Percentiles rank a stretch among this genome's conserved stretches.
Conservation (phyloP, 176 grass and related monocot genomes). For the Dactylis glomerata region DNA sequence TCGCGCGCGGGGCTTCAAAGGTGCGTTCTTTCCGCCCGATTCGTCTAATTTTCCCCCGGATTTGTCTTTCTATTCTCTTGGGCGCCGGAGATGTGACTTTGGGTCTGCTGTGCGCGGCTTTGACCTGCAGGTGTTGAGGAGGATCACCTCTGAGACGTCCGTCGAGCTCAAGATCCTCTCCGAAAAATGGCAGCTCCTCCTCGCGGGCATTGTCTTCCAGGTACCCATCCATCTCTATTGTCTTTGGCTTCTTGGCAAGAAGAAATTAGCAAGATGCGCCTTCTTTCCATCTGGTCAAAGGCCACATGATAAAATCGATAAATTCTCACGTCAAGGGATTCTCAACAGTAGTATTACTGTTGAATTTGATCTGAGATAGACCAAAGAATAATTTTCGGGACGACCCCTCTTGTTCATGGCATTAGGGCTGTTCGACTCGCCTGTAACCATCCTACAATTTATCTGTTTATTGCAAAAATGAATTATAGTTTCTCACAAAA, state of each 20-base stretch:
- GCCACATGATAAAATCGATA: neutral
- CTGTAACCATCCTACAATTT: neutral
- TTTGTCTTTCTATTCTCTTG: neutral
- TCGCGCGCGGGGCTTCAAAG: slow-evolving; percentile 75
- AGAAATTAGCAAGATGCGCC: neutral
- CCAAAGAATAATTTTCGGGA: neutral
- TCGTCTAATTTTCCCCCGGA: neutral
- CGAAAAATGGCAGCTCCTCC: slow-evolving; percentile 84
- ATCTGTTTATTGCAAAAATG: neutral
- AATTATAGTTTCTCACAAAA: neutral
- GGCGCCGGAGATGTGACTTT: neutral
- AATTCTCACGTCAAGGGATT: neutral
- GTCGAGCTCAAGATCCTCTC: slow-evolving; percentile 78
- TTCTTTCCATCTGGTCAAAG: neutral
- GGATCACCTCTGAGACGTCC: slow-evolving; percentile 60
- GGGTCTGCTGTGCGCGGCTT: neutral
- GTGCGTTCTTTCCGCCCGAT: slow-evolving; percentile 14
- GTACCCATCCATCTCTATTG: slow-evolving; percentile 27
- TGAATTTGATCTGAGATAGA: neutral
- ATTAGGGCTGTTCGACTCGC: neutral
- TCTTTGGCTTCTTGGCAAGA: neutral
- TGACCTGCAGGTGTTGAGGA: slow-evolving; percentile 57
- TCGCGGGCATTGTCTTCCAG: slow-evolving; percentile 78
- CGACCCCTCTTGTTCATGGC: neutral
- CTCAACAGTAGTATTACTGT: neutral